A percentile compares a stretch with the other conserved stretches of the same genome.
phyloP scores from a whole-genome alignment of 345 rosid species.

The Cardamine chenopodiifolia region DNA sequence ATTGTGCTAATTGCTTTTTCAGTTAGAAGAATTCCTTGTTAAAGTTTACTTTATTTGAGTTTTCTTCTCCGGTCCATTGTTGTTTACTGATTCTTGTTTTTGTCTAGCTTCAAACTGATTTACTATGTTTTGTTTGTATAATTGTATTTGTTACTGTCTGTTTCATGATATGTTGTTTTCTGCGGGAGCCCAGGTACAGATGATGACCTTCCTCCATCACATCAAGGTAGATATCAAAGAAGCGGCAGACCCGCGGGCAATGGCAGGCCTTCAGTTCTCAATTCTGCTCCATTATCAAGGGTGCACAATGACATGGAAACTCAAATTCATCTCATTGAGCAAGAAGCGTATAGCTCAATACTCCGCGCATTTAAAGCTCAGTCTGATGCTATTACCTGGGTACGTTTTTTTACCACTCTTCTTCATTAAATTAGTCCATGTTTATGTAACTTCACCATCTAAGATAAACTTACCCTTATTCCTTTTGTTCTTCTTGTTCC shows the following conservation, averaged over 20 bases:
- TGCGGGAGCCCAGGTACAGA: conserved; percentile 76
- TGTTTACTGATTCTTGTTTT: background rate
- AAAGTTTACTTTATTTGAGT: background rate
- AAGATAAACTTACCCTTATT: conserved; percentile 3
- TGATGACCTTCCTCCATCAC: conserved; percentile 96
- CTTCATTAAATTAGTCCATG: background rate
- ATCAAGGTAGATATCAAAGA: conserved; percentile 85
- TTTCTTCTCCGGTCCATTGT: background rate
- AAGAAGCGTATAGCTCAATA: conserved; percentile 85
- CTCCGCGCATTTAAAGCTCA: conserved; percentile 98
- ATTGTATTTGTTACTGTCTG: conserved; percentile 14
- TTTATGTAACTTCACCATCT: conserved; percentile 15
- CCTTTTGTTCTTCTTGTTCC: conserved; percentile 6
- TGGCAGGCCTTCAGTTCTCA: conserved; percentile 76
- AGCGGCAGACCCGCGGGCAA: conserved; percentile 71
- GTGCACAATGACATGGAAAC: conserved; percentile 83
- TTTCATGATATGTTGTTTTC: conserved; percentile 9
- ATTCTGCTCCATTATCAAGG: conserved; percentile 65
- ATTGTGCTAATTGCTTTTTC: background rate
- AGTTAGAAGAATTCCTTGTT: background rate
- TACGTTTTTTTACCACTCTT: conserved; percentile 43
- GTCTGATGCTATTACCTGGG: conserved; percentile 98
- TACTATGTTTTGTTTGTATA: background rate
- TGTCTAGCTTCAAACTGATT: background rate
- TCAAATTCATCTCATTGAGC: conserved; percentile 88